phyloP scores from a whole-genome alignment of 345 rosid genomes.

The Diplotaxis tenuifolia region DNA sequence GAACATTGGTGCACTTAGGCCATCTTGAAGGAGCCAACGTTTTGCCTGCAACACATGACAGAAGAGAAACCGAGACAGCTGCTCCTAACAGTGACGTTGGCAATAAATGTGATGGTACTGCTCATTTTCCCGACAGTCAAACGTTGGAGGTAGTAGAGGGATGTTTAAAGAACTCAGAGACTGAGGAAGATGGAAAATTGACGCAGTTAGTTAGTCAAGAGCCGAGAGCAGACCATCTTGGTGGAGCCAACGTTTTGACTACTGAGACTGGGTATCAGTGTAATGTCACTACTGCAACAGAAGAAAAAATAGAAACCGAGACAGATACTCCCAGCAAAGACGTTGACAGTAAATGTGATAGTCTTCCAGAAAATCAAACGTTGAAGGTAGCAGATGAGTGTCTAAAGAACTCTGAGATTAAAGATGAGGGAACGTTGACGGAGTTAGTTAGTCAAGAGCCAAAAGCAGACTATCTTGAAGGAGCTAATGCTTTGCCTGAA shows the following conservation, averaged over 20 bases:
- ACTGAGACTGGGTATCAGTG: too few relatives aligned
- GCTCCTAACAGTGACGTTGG: too few relatives aligned
- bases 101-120: too few relatives aligned
- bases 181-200: conserved; percentile 5
- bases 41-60: too few relatives aligned
- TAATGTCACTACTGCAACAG: background rate
- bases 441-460: conserved; percentile 14
- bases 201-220: conserved; percentile 16
- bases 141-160: background rate
- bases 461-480: conserved; percentile 16
- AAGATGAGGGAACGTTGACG: background rate
- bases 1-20: background rate
- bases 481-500: conserved; percentile 2
- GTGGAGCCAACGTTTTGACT: conserved; percentile 7
- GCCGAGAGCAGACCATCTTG: background rate
- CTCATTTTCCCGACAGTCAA: background rate
- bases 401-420: background rate
- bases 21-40: conserved; percentile 1
- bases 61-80: too few relatives aligned
- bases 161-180: background rate
- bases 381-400: background rate
- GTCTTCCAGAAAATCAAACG: background rate
- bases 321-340: background rate
- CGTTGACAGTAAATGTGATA: background rate
- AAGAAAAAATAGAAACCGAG: background rate